Base-by-base conservation (phyloP, 352 stramenopile genomes). In the Globisporangium camurandrum region DNA sequence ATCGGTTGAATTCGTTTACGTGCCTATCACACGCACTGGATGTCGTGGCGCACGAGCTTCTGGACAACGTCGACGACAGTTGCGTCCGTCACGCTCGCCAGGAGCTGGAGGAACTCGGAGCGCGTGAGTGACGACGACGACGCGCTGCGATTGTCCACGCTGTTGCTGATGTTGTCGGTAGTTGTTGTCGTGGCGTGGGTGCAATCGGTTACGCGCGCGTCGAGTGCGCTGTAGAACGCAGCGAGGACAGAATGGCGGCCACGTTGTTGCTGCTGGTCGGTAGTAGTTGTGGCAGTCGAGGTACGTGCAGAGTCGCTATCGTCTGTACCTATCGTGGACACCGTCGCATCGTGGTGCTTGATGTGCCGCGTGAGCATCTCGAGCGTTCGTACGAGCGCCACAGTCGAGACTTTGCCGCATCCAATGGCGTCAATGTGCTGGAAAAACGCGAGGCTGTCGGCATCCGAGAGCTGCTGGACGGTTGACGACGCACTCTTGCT, bases 11-110 rank as follows among this genome's bases (percentile, higher is more conserved):
- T 36, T 23, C 7, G 10, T 7, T n/a, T 17, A 23, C 23, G 16
- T 14, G 11, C 34, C 16, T 3, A 14, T 62, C 67, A 84, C 44
- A 88, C 75, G 59, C 69, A 82, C 46, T 84, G 67, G 37, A 88
- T 69, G 12, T 81, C 56, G 49, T 80, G 71, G 17, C 51, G 67
- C 1, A 53, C 61, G 33, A 75, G 61, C 57, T 82, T 80, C n/a
- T 69, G 69, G 14, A 81, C 58, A 6, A 86, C 47, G 11, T 76
- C 61, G 22, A 75, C 52, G 26, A 84, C 54, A 1, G 47, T 40
- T 2, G 60, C 54, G 30, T 83, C 62, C 0, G 37, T 62, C 34
- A 80, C 54, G 33, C 57, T 62, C 26, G 56, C 34, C 58, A 86
- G 64, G 16, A 86, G 60, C 1, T 19, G 20, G 4, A 41, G 31